These are phyloP conservation scores for Zychaea mexicana DNA, from an alignment of 371 early-diverging fungal genomes.

Conservation along the genomic window DNA sequence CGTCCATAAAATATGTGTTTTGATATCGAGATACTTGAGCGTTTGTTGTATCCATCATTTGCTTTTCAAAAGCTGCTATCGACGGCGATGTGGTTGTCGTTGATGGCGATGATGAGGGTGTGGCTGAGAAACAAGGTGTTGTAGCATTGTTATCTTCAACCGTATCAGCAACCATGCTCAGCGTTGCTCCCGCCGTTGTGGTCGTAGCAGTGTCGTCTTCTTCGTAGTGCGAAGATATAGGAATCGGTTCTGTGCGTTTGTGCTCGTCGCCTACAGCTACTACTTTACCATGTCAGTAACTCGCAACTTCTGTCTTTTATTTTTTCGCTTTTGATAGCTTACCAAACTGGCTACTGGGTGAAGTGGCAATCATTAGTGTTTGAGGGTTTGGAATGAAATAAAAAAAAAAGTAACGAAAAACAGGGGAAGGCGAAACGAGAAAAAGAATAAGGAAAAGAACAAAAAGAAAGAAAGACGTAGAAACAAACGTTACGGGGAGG, in stretches of 20 bases:
- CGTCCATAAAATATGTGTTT: constrained; percentile 41
- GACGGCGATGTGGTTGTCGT: not conserved
- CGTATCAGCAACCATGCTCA: constrained; percentile 13
- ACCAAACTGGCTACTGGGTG: not conserved
- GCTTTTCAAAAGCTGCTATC: constrained; percentile 1
- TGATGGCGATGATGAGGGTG: no score
- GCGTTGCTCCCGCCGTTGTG: constrained; percentile 16
- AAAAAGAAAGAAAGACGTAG: not conserved
- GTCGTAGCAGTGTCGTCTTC: constrained; percentile 36
- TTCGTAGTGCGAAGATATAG: constrained; percentile 12
- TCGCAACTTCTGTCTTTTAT: not conserved
- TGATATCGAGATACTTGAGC: constrained; percentile 14
- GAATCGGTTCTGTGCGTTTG: constrained; percentile 2
- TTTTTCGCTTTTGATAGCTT: not conserved
- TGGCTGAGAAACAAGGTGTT: not conserved
- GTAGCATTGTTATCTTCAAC: not conserved
- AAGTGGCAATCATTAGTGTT: constrained; percentile 1
- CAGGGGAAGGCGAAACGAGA: not conserved
- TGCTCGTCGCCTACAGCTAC: constrained; percentile 1
- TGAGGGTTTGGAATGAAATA: no score
- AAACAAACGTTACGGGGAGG: no score
- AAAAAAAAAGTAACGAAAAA: not conserved
- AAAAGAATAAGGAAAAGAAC: not conserved
- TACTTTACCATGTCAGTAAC: not conserved
- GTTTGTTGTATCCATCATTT: constrained; percentile 6